Evolutionary conservation across 108 stramenopile genomes (phyloP), one percentile per base, ranked within the genome.

Genomic region (Nannochloropsis salina): DNA sequence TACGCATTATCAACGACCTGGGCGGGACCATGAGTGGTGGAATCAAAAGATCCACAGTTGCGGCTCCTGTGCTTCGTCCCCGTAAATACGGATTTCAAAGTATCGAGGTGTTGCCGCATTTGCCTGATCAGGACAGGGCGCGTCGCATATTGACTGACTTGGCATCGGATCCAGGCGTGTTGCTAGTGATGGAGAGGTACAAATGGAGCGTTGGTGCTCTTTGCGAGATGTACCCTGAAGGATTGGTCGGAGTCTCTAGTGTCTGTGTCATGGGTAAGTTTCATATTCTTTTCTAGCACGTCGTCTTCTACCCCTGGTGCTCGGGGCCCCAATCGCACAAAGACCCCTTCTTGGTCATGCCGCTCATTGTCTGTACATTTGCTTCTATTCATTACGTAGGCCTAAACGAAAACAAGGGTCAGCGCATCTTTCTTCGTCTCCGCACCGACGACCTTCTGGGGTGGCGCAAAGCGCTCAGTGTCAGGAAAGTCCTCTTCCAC

Each of bases 181-280:
- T 92, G 5, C 91, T 92, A 8, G 94, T 94, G 41, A 87, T 94
- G 92, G 88, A 88, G 20, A 91, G 92, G 82, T 92, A 94, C 87
- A 41, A 88, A 9, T 95, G 94, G 94, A 91, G 89, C 12, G 94
- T 95, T 21, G 94, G 94, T 21, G 84, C 80, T 9, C 88, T 95
- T 22, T 88, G 90, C 43, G 94, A 95, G 89, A 86, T 95, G 86
- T 94, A 94, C 87, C 94, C 94, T n/a, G 93, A 95, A 44, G 94
- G 94, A 20, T 90, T 93, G 85, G 94, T 95, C 12, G 92, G 94
- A 18, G 83, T 93, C 45, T 82, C 47, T 44, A 90, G 83, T 22
- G 92, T 93, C 18, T 93, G 92, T 80, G 90, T 93, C 31, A 89
- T 94, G 89, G 18, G 40, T 21, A 83, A 74, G 61, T 74, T 74